Evolutionary conservation across 2,329 filamentous ascomycete genomes (phyloP).

Genomic region (Trichoderma sp.): DNA sequence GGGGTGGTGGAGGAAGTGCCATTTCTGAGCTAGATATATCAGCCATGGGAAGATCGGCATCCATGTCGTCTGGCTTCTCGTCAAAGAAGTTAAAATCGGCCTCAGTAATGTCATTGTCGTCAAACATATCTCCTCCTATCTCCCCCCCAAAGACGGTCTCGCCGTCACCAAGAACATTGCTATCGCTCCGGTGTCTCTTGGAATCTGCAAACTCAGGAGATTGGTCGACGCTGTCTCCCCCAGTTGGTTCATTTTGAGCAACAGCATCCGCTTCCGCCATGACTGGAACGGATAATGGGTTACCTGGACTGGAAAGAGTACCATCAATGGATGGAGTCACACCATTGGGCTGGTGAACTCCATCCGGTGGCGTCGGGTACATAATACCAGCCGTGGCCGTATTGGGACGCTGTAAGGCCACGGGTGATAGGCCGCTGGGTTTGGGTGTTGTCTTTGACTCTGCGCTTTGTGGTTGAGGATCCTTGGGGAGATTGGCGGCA

Average conservation of each 20-base stretch:
- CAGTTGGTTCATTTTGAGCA: constrained; percentile 24
- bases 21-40: constrained; percentile 24
- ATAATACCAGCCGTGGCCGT: constrained; percentile 52
- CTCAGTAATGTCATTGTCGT: constrained; percentile 73
- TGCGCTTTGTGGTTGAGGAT: constrained; percentile 42
- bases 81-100: constrained; percentile 85
- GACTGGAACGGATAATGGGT: constrained; percentile 33
- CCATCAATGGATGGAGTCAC: constrained; percentile 57
- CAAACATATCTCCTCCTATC: constrained; percentile 67
- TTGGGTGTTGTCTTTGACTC: constrained; percentile 42
- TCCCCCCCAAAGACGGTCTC: constrained; percentile 68
- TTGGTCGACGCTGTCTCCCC: constrained; percentile 27
- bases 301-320: constrained; percentile 54
- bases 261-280: constrained; percentile 32
- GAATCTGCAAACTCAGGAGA: constrained; percentile 37
- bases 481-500: constrained; percentile 40
- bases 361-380: constrained; percentile 72
- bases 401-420: constrained; percentile 49
- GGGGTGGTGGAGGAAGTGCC: constrained; percentile 20
- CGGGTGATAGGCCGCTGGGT: constrained; percentile 51
- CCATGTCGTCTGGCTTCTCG: constrained; percentile 49
- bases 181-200: constrained; percentile 45
- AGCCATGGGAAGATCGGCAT: constrained; percentile 35
- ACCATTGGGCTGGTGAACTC: constrained; percentile 51
- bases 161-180: constrained; percentile 45